Evolutionary conservation across 352 stramenopile species (phyloP), one percentile per base, ranked within the genome.

Genomic region (Pythium apleroticum): DNA sequence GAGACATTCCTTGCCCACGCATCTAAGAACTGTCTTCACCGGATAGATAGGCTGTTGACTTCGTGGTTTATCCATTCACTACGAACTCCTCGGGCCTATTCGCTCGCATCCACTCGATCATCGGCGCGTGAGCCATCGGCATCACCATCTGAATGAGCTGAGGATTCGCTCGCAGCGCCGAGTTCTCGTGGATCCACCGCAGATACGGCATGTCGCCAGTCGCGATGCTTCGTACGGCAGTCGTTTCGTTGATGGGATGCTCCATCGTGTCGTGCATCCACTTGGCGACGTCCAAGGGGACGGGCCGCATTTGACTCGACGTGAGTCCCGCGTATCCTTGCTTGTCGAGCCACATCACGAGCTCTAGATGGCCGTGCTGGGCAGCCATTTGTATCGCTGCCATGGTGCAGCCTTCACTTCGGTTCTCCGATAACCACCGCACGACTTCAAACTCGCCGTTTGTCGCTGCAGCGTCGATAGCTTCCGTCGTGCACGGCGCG

Each of bases 381-480:
- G 43, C 43, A 17, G 43, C 43, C 43, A 50, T 62, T 41, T 76
- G 65, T 25, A 72, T 72, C 17, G 65, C 69, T n/a, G 31, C 43
- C 10, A 55, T 53, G 11, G 65, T 71, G 56, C 69, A 76, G 5
- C 66, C 69, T 64, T 76, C 69, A 0, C 31, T 39, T 20, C 69
- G 65, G 52, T 76, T 45, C 22, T 53, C 43, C 39, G 66, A 43
- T 15, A 76, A 60, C 69, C 69, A 76, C 25, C 62, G 52, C 22
- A 76, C 55, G 9, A 73, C 49, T 15, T 76, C 65, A 9, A 76
- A 17, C 9, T 72, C 33, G 24, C 69, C 69, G n/a, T 65, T 57
- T 10, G 65, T 43, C 1, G 69, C 69, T 7, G 69, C 69, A 24
- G 66, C 49, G 60, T 76, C 69, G 39, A 76, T 73, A 30, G 69